Conservation (phyloP, 176 grass and related monocot species). For the Thalia dealbata region DNA sequence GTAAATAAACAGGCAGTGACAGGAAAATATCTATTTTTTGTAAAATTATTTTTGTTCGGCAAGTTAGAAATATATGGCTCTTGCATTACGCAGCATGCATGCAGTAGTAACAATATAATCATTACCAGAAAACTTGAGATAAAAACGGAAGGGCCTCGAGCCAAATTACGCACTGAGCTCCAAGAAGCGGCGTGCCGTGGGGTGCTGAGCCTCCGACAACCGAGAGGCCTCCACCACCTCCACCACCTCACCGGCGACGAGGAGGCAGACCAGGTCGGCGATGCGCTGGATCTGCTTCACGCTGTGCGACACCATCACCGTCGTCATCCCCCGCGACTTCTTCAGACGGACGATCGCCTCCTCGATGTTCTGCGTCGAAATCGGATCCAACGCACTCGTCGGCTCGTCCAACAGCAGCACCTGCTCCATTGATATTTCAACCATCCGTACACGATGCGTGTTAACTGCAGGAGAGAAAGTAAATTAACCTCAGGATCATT, state of each 20-base stretch:
- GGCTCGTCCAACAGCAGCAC: slow-evolving; percentile 85
- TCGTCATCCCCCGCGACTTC: slow-evolving; percentile 54
- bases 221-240: slow-evolving; percentile 63
- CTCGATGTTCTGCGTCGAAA: slow-evolving; percentile 97
- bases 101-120: too few relatives aligned
- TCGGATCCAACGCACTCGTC: slow-evolving; percentile 85
- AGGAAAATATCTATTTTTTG: too few relatives aligned
- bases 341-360: slow-evolving; percentile 73
- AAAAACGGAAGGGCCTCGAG: too few relatives aligned
- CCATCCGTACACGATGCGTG: too few relatives aligned
- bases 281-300: slow-evolving; percentile 97
- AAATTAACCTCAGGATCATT: slow-evolving; percentile 72
- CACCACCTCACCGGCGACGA: slow-evolving; percentile 73
- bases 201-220: slow-evolving; percentile 61
- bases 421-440: slow-evolving; percentile 12
- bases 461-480: too few relatives aligned
- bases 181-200: slow-evolving; percentile 70
- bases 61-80: too few relatives aligned
- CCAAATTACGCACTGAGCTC: slow-evolving; percentile 88
- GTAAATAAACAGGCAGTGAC: too few relatives aligned
- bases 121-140: too few relatives aligned
- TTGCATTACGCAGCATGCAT: too few relatives aligned
- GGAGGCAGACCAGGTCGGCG: slow-evolving; percentile 70
- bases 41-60: too few relatives aligned
- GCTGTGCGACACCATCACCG: slow-evolving; percentile 81